These are phyloP conservation scores for Cladosporium velox DNA, from an alignment of 2,329 filamentous ascomycete species.

Conservation along the genomic window DNA sequence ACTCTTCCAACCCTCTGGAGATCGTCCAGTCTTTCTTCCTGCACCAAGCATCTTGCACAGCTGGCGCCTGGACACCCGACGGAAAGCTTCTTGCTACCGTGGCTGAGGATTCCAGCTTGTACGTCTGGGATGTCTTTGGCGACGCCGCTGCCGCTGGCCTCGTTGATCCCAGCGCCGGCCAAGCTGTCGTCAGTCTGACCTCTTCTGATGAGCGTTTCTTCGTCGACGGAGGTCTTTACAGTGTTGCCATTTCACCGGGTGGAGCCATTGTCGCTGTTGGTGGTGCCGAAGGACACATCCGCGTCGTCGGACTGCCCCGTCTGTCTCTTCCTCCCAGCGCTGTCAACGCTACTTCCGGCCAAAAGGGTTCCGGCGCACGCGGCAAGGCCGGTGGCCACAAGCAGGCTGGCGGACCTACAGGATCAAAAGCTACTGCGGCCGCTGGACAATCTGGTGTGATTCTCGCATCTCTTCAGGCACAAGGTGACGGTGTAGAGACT, in stretches of 20 bases:
- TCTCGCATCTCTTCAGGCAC: constrained; percentile 78
- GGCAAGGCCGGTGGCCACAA: constrained; percentile 51
- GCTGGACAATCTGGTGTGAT: constrained; percentile 67
- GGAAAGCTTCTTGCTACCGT: constrained; percentile 85
- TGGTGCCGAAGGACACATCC: constrained; percentile 82
- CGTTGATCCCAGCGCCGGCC: constrained; percentile 51
- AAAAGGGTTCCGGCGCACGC: constrained; percentile 49
- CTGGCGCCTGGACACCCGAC: constrained; percentile 86
- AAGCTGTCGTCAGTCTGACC: constrained; percentile 75
- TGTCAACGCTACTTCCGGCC: constrained; percentile 36
- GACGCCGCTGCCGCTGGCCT: constrained; percentile 68
- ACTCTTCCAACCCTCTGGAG: constrained; percentile 64
- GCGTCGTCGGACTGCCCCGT: constrained; percentile 80
- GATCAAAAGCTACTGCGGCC: constrained; percentile 41
- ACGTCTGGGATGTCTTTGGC: constrained; percentile 91
- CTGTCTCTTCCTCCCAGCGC: constrained; percentile 39
- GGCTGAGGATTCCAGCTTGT: constrained; percentile 82
- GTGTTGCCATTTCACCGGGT: constrained; percentile 77
- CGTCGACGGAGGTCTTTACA: constrained; percentile 89
- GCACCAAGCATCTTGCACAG: constrained; percentile 82
- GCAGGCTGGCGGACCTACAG: constrained; percentile 35
- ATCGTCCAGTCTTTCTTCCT: constrained; percentile 92
- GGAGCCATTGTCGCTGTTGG: constrained; percentile 81
- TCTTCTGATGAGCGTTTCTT: constrained; percentile 84
- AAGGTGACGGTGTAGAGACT: constrained; percentile 79